These are phyloP conservation scores for Keithomyces neogunnii DNA, from an alignment of 2,329 filamentous ascomycete species.

Conservation along the genomic window DNA sequence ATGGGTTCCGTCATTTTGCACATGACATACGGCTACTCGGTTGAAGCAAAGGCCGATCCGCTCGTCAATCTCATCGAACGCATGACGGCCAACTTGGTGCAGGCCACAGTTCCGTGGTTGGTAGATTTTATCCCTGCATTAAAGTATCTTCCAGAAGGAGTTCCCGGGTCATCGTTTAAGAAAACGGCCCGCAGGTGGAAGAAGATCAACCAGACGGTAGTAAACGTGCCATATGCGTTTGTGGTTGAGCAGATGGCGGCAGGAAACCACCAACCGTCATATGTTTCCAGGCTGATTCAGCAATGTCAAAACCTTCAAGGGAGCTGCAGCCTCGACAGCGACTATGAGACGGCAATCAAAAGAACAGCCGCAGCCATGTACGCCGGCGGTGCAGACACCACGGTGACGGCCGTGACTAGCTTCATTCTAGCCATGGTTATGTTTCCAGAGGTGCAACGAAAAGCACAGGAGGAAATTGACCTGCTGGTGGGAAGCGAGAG, in stretches of 20 bases:
- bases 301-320: not conserved
- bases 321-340: not conserved
- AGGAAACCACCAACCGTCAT: constrained; percentile 13
- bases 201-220: constrained; percentile 9
- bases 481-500: constrained; percentile 31
- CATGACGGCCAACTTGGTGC: constrained; percentile 20
- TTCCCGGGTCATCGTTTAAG: constrained; percentile 23
- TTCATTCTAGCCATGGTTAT: constrained; percentile 40
- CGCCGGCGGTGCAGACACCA: constrained; percentile 9
- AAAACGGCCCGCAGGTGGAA: constrained; percentile 18
- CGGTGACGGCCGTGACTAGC: not conserved
- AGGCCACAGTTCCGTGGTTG: constrained; percentile 21
- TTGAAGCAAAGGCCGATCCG: constrained; percentile 20
- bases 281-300: constrained; percentile 14
- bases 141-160: constrained; percentile 18
- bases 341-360: constrained; percentile 4
- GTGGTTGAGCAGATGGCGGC: constrained; percentile 17
- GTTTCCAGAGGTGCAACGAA: constrained; percentile 30
- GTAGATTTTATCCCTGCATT: constrained; percentile 24
- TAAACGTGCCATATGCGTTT: constrained; percentile 21
- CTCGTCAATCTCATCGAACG: constrained; percentile 20
- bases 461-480: constrained; percentile 33
- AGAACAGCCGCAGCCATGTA: constrained; percentile 2
- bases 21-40: constrained; percentile 21
- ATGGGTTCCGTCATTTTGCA: constrained; percentile 12